phyloP scores from a whole-genome alignment of 345 rosid species.

The Brassica juncea region DNA sequence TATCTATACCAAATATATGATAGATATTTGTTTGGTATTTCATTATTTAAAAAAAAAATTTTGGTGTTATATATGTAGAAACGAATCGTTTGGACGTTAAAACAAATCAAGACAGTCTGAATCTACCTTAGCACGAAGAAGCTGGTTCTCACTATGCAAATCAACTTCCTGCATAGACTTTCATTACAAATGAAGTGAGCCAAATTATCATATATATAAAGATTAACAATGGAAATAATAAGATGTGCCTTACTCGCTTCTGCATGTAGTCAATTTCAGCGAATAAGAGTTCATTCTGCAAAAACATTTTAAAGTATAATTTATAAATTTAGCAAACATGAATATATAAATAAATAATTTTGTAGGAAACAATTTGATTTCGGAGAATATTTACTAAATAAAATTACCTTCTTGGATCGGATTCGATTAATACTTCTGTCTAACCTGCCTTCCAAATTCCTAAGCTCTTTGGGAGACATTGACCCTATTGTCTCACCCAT shows the following conservation, averaged over 20 bases:
- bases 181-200: not conserved
- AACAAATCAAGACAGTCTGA: not conserved
- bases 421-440: constrained; percentile 82
- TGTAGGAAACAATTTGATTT: not conserved
- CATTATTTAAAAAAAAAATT: not conserved
- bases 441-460: constrained; percentile 59
- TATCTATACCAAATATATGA: constrained; percentile 47
- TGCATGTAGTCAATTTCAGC: constrained; percentile 95
- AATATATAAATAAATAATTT: not conserved
- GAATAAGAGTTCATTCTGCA: constrained; percentile 81
- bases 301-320: not conserved
- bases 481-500: constrained; percentile 70
- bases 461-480: constrained; percentile 61
- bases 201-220: not conserved
- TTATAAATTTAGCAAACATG: not conserved
- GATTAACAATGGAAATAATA: not conserved
- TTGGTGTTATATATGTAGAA: not conserved
- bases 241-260: constrained; percentile 64
- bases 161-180: constrained; percentile 67
- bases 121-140: constrained; percentile 90
- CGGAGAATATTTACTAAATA: not conserved
- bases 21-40: not conserved
- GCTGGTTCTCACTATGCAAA: constrained; percentile 87
- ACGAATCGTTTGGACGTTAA: not conserved
- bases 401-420: constrained; percentile 81